Evolutionary conservation across 441 rosid genomes (phyloP).

Genomic region (Populus hybrid): DNA sequence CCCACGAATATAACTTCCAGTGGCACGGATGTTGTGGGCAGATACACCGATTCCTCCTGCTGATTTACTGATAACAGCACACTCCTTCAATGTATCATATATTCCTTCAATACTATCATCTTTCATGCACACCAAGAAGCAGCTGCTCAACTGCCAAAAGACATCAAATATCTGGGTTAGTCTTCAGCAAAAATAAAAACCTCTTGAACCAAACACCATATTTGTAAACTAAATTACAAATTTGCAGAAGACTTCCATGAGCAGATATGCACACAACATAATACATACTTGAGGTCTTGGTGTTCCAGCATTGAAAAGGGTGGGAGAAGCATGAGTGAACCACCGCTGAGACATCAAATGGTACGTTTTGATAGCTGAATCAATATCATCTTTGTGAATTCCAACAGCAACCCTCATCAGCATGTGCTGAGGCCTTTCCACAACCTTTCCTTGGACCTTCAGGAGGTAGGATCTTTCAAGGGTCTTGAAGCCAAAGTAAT

Average conservation of each 20-base stretch:
- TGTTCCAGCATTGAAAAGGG: conserved; percentile 88
- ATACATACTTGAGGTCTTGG: conserved; percentile 76
- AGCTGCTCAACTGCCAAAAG: too few species aligned
- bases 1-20: too few species aligned
- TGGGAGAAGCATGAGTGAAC: conserved; percentile 97
- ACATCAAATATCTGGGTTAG: too few species aligned
- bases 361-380: conserved; percentile 68
- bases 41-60: too few species aligned
- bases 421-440: conserved; percentile 95
- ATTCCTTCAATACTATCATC: too few species aligned
- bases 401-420: conserved; percentile 96
- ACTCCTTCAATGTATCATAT: too few species aligned
- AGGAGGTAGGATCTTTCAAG: conserved; percentile 86
- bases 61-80: too few species aligned
- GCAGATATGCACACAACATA: neutral
- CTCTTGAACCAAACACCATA: neutral
- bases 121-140: too few species aligned
- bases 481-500: conserved; percentile 89
- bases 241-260: neutral
- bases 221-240: neutral
- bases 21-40: too few species aligned
- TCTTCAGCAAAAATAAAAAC: too few species aligned
- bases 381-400: conserved; percentile 78
- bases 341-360: conserved; percentile 93
- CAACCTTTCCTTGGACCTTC: conserved; percentile 76